These are phyloP conservation scores for Cyclotella sp. DNA, from an alignment of 108 stramenopile genomes.

Conservation along the genomic window DNA sequence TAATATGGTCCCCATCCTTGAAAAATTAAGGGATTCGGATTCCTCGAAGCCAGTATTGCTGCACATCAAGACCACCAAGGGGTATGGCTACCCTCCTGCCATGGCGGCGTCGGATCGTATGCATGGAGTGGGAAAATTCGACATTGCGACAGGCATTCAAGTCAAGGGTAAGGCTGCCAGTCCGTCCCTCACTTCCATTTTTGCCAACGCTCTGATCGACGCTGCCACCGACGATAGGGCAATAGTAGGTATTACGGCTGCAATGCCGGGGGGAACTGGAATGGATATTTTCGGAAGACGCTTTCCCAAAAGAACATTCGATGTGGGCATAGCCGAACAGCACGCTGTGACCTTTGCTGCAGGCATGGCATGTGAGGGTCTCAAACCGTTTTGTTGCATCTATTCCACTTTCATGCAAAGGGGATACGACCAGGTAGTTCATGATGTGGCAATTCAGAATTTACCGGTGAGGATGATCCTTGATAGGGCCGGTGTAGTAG, in stretches of 20 bases:
- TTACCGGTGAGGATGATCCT: constrained; percentile 95
- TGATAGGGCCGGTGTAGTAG: constrained; percentile 95
- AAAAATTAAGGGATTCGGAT: constrained; percentile 88
- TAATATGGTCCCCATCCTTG: constrained; percentile 95
- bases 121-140: constrained; percentile 98
- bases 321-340: constrained; percentile 98
- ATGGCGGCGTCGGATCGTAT: constrained; percentile 92
- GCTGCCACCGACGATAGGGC: constrained; percentile 91
- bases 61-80: constrained; percentile 95
- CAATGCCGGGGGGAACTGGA: constrained; percentile 98
- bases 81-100: constrained; percentile 96
- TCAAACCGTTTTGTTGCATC: constrained; percentile 97
- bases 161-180: constrained; percentile 73
- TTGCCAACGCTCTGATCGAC: constrained; percentile 93
- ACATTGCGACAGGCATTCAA: constrained; percentile 93
- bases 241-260: constrained; percentile 96
- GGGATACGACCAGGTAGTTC: constrained; percentile 97
- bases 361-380: constrained; percentile 96
- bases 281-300: constrained; percentile 98
- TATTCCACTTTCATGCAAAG: constrained; percentile 98
- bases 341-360: constrained; percentile 98
- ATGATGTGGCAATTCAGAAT: constrained; percentile 97
- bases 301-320: constrained; percentile 96
- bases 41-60: constrained; percentile 92
- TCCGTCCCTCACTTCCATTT: constrained; percentile 92